Evolutionary conservation across 2,329 filamentous ascomycete species (phyloP), one percentile per base, ranked within the genome.

Genomic region (Fusarium circinatum): DNA sequence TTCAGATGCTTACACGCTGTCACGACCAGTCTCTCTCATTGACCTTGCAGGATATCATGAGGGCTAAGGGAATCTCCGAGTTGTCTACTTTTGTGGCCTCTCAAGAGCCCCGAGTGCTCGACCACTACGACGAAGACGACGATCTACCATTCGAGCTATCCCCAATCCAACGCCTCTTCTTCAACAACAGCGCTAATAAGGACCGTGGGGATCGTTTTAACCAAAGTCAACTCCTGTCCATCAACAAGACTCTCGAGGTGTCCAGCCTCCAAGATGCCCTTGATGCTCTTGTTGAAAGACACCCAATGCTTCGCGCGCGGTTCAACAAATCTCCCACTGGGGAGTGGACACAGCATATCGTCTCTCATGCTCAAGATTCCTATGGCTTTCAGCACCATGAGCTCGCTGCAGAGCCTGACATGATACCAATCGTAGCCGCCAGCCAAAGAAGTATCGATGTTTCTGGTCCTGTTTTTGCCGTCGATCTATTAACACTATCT

Each of bases 131-230:
- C 9, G 71, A 70, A 3, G 26, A 65, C 2, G 9, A 45, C n/a
- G 14, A 30, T 6, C 5, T 26, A 1, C 6, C 44, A 30, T 87
- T 86, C 60, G 75, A 77, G 0, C 73, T 87, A 3, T 84, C 85
- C 0, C 86, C 86, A 0, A 83, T 86, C 28, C 86, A 87, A 62
- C 77, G 80, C 24, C 76, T 86, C 41, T 85, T 84, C 63, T 85
- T 86, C 63, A 81, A 56, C 47, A 73, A 70, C 47, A 75, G 72
- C 42, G 61, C 10, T 1, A 74, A 82, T 26, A 68, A 65, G 10
- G 56, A 64, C 3, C 41, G 45, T 4, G 81, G 80, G 8, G 76
- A 83, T 24, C 82, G 83, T 30, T 85, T 85, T 77, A 86, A 86
- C 62, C 85, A 87, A 65, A 86, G 82, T 15, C 85, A 84, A 47